Base-by-base conservation (phyloP, 2,329 filamentous ascomycete species). In the Neopestalotiopsis sp. region DNA sequence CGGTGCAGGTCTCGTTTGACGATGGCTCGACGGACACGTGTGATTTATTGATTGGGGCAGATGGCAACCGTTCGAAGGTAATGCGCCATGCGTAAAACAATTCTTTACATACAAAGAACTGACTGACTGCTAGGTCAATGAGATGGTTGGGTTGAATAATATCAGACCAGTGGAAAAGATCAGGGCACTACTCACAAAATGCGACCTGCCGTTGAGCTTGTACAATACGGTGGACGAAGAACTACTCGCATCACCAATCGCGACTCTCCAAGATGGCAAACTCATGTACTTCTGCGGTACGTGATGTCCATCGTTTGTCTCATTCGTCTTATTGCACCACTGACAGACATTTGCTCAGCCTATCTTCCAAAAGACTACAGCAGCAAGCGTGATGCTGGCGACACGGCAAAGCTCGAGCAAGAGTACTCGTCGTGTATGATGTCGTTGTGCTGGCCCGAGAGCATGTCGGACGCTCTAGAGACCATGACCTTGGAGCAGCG, bases 31-130 rank as follows among this genome's bases (percentile, higher is more conserved):
- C 62, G 28, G 69, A 68, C 28, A 71, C 70, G 34, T 71, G 73
- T 24, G 73, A 74, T 61, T 24, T 75, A 3, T 34, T 75, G 28
- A 69, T 75, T 17, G 66, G 71, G 2, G 72, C 72, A 17, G 70
- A 73, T 38, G 70, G 71, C 4, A 63, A 49, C 28, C 49, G 56
- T 30, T 70, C 58, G 14, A 65, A 69, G 45, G 68, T 70, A n/a
- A 38, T 58, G 42, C 20, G 40, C 63, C 56, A 34, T 20, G 10
- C 28, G 7, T 32, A 5, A 38, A 24, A 56, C 49, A 32, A 61
- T 56, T 24, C 9, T 12, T 30, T 14, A 58, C 13, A 28, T 20
- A 58, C 49, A 38, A 10, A 30, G 12, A 56, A 32, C 62, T 65
- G 38, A 49, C n/a, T 9, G 38, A n/a, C 20, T 20, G 2, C 13